Conservation (phyloP, 2,329 filamentous ascomycete species). For the Plectosphaerella cucumerina region DNA sequence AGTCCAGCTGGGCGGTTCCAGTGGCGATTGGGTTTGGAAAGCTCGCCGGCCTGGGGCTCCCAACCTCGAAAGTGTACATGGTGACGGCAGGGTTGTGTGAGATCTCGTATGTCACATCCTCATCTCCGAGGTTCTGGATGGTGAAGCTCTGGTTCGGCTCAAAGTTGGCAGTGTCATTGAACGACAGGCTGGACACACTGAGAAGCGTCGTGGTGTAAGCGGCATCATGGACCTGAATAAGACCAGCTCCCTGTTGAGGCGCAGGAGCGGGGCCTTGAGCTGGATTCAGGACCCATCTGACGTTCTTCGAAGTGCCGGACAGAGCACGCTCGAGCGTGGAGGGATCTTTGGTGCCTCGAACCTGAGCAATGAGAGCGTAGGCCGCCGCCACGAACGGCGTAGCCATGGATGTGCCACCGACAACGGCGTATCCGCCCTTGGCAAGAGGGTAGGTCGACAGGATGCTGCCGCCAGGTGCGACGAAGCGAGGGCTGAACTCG, state of each 20-base stretch:
- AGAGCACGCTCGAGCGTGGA: slow-evolving; percentile 19
- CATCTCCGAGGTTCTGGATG: slow-evolving; percentile 32
- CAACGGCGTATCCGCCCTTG: slow-evolving; percentile 28
- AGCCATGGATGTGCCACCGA: slow-evolving; percentile 44
- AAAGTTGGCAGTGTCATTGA: slow-evolving; percentile 41
- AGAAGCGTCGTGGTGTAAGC: slow-evolving; percentile 32
- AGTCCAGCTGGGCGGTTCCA: not conserved
- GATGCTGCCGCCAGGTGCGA: slow-evolving; percentile 14
- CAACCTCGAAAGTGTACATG: slow-evolving; percentile 27
- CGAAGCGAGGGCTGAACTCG: slow-evolving; percentile 14
- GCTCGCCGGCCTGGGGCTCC: slow-evolving; percentile 3
- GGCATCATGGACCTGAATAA: slow-evolving; percentile 36
- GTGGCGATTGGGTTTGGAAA: slow-evolving; percentile 14
- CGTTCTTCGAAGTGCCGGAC: too few relatives aligned
- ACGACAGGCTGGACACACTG: slow-evolving; percentile 30
- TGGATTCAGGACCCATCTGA: too few relatives aligned
- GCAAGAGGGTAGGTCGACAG: slow-evolving; percentile 11
- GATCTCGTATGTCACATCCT: slow-evolving; percentile 31
- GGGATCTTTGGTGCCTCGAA: slow-evolving; percentile 46
- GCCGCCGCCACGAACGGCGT: slow-evolving; percentile 35
- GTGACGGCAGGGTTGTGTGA: slow-evolving; percentile 28
- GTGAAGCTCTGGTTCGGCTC: slow-evolving; percentile 26
- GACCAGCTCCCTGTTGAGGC: slow-evolving; percentile 35
- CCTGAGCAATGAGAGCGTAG: slow-evolving; percentile 49
- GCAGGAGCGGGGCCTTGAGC: too few relatives aligned